Percentiles rank a stretch among this genome's conserved stretches.
phyloP scores from a whole-genome alignment of 768 basidiomycete species.

The Mycena sanguinolenta region DNA sequence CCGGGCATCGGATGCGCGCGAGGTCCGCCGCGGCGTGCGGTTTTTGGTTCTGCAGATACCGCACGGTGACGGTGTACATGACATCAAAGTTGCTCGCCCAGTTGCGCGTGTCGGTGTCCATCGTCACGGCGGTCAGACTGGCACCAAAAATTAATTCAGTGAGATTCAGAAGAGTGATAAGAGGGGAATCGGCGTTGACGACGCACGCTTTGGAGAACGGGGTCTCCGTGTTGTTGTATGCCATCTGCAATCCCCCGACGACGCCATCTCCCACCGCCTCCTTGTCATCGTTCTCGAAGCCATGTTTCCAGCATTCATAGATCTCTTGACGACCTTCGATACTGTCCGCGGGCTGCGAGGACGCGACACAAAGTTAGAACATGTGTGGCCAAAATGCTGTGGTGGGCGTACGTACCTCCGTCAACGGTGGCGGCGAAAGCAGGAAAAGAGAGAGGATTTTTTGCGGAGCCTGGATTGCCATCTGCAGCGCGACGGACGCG shows the following conservation, averaged over 20 bases:
- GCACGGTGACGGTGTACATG: constrained; percentile 48
- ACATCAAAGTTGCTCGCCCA: constrained; percentile 47
- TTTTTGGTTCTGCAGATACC: constrained; percentile 47
- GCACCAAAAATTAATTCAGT: not conserved
- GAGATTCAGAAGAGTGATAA: no score
- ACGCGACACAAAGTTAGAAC: not conserved
- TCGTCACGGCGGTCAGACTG: not conserved
- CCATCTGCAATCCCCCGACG: constrained; percentile 49
- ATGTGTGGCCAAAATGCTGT: no score
- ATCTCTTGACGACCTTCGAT: constrained; percentile 53
- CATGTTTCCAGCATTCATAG: constrained; percentile 47
- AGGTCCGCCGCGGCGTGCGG: constrained; percentile 41
- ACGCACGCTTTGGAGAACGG: constrained; percentile 45
- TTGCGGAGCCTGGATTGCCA: not conserved
- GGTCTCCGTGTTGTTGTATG: constrained; percentile 42
- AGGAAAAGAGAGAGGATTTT: not conserved
- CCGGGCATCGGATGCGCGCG: constrained; percentile 45
- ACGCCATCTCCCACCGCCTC: constrained; percentile 40
- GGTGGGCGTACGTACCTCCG: not conserved
- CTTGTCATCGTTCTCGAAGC: no score
- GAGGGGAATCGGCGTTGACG: not conserved
- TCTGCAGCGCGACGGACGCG: not conserved
- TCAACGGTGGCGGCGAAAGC: not conserved
- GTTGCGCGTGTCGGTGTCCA: constrained; percentile 14
- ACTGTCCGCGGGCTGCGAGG: constrained; percentile 46